phyloP scores from a whole-genome alignment of 2,329 filamentous ascomycete species.

The Tolypocladium inflatum region DNA sequence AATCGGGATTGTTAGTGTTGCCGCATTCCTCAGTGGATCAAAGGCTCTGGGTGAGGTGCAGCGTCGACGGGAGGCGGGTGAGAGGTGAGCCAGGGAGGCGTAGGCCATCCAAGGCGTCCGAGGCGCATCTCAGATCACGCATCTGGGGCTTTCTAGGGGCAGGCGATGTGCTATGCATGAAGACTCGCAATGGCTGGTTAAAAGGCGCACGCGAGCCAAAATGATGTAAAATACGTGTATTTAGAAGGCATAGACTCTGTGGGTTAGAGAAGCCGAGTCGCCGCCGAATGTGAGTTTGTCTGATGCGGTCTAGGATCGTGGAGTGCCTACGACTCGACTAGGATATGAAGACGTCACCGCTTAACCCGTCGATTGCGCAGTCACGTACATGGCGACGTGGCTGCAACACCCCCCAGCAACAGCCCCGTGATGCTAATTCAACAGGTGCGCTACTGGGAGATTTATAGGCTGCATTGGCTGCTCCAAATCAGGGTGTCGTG shows the following conservation, averaged over 20 bases:
- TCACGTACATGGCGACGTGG: neutral
- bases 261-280: neutral
- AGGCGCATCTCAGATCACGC: neutral
- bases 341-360: neutral
- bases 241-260: neutral
- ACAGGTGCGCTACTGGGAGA: neutral
- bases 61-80: slow-evolving; percentile 69
- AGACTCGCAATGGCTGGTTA: neutral
- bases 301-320: neutral
- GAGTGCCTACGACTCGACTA: neutral
- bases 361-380: neutral
- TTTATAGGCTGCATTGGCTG: neutral
- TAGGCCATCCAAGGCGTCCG: neutral
- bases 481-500: neutral
- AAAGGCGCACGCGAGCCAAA: neutral
- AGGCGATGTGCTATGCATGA: neutral
- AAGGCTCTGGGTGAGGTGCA: slow-evolving; percentile 91
- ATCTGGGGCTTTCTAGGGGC: too few relatives aligned
- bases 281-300: neutral
- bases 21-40: slow-evolving; percentile 78
- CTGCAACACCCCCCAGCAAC: neutral
- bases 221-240: neutral
- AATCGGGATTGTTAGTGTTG: slow-evolving; percentile 54
- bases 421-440: neutral
- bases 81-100: slow-evolving; percentile 31